These are phyloP conservation scores for Acacia melanoxylon DNA, from an alignment of 306 rosid genomes.

Conservation along the genomic window DNA sequence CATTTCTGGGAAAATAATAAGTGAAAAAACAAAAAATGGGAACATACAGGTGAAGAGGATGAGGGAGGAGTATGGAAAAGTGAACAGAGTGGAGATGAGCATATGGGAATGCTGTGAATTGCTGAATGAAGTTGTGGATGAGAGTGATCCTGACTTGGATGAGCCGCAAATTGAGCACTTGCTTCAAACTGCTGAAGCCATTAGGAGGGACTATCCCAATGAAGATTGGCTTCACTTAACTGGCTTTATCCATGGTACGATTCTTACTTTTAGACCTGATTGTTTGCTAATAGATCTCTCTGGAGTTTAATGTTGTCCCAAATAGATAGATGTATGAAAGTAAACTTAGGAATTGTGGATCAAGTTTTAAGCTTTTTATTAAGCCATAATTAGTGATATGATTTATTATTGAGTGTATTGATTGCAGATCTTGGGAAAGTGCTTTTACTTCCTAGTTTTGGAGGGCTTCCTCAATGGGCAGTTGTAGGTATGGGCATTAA, in stretches of 20 bases:
- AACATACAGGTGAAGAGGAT: slow-evolving; percentile 36
- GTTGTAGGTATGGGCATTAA: slow-evolving; percentile 38
- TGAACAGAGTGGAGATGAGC: slow-evolving; percentile 46
- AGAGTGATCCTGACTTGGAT: slow-evolving; percentile 30
- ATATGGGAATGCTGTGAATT: slow-evolving; percentile 53
- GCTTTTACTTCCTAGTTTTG: slow-evolving; percentile 41
- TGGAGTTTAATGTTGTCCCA: too few species aligned
- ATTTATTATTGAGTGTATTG: background rate
- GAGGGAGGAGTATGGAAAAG: slow-evolving; percentile 41
- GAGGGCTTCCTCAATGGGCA: slow-evolving; percentile 54
- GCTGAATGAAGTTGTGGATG: slow-evolving; percentile 44
- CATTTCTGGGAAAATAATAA: background rate
- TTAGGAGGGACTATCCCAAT: slow-evolving; percentile 30
- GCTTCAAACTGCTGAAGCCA: slow-evolving; percentile 35
- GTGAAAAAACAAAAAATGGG: background rate
- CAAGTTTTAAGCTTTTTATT: background rate
- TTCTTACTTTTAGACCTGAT: too few species aligned
- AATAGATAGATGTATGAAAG: too few species aligned
- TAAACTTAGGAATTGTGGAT: background rate
- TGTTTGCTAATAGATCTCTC: too few species aligned
- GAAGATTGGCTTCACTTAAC: slow-evolving; percentile 47
- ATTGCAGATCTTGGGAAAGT: slow-evolving; percentile 54
- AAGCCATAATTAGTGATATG: background rate
- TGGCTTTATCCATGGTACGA: slow-evolving; percentile 47
- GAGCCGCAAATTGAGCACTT: slow-evolving; percentile 32